These are phyloP conservation scores for Xylaria sp. DNA, from an alignment of 2,329 filamentous ascomycete genomes.

Conservation along the genomic window DNA sequence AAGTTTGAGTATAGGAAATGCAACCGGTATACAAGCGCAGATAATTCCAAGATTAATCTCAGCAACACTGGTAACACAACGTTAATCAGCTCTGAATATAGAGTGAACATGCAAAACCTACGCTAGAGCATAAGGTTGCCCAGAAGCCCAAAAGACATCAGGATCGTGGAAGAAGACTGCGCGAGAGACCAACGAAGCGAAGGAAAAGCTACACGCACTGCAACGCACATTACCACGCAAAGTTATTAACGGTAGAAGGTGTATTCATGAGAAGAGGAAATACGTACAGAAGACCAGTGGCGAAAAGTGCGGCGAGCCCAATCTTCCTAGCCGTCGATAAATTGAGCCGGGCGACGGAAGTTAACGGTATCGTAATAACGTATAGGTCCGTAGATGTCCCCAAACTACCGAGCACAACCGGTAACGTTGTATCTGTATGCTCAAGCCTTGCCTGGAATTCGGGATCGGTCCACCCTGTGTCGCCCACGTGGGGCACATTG, in stretches of 20 bases:
- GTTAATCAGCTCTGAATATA: not conserved
- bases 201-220: not conserved
- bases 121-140: not conserved
- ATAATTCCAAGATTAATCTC: not conserved
- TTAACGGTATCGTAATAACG: not conserved
- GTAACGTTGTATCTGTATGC: not conserved
- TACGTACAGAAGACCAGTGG: not conserved
- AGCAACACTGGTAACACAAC: not conserved
- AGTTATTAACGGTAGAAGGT: not conserved
- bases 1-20: not conserved
- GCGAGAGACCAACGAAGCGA: not conserved
- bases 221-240: not conserved
- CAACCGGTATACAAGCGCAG: not conserved
- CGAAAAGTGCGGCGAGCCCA: not conserved
- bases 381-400: not conserved
- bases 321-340: not conserved
- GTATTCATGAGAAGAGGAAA: not conserved
- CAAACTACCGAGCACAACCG: not conserved
- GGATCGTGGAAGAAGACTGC: not conserved
- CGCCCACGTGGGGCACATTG: not conserved
- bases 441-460: not conserved
- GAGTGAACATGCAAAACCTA: not conserved
- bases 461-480: not conserved
- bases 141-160: not conserved
- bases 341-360: not conserved